A percentile compares a stretch with the other conserved stretches of the same genome.
Conservation (phyloP, 78 protist species). For the Dictyostelium brefeldianum region DNA sequence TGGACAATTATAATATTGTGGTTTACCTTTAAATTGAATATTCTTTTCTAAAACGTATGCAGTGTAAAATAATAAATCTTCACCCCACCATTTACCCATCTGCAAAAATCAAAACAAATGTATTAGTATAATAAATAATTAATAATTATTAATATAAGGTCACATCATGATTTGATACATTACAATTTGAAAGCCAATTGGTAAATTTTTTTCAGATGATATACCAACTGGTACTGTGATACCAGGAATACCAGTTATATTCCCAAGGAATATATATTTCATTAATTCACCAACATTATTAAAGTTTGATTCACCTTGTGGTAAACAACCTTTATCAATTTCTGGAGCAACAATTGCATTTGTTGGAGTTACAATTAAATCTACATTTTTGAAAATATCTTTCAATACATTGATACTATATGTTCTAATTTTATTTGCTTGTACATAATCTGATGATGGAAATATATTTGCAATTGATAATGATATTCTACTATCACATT, state of each 20-base stretch:
- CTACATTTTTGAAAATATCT: constrained; percentile 55
- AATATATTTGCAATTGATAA: constrained; percentile 23
- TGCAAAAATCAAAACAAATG: background rate
- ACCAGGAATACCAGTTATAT: constrained; percentile 85
- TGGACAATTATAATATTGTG: constrained; percentile 35
- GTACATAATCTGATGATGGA: constrained; percentile 40
- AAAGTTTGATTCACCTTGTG: constrained; percentile 44
- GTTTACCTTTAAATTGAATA: constrained; percentile 31
- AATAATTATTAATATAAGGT: background rate
- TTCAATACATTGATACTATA: constrained; percentile 12
- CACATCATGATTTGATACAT: background rate
- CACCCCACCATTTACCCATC: constrained; percentile 84
- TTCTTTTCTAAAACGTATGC: constrained; percentile 62
- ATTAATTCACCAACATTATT: constrained; percentile 37
- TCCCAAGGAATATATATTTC: constrained; percentile 66
- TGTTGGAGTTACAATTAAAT: constrained; percentile 63
- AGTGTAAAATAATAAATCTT: constrained; percentile 50
- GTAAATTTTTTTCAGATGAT: constrained; percentile 36
- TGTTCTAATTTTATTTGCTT: constrained; percentile 43
- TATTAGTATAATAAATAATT: background rate
- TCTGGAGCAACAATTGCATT: constrained; percentile 50
- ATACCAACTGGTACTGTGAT: constrained; percentile 64
- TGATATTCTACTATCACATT: constrained; percentile 52
- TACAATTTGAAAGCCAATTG: constrained; percentile 84
- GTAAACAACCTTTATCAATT: constrained; percentile 20